Percentiles rank a stretch among this genome's conserved stretches.
Evolutionary conservation across 192 early-diverging fungal species (phyloP).

Genomic region (Blastocladiella britannica): DNA sequence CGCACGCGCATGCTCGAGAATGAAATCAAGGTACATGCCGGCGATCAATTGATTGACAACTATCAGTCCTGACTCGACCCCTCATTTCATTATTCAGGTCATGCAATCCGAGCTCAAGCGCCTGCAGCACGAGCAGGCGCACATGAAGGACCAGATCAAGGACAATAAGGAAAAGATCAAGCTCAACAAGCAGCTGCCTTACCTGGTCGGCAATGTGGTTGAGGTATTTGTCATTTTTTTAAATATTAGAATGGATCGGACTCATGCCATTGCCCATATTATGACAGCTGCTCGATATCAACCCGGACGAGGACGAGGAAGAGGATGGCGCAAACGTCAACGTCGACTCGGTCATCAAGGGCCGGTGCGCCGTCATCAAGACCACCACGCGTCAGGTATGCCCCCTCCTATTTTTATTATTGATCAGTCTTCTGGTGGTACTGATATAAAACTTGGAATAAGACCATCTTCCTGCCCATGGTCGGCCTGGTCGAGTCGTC

Average conservation of each 20-base stretch:
- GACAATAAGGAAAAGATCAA: constrained; percentile 98
- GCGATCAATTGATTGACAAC: neutral
- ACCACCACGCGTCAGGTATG: constrained; percentile 77
- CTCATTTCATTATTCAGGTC: constrained; percentile 26
- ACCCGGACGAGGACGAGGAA: constrained; percentile 72
- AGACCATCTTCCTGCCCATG: constrained; percentile 92
- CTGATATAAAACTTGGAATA: neutral
- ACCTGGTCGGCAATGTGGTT: constrained; percentile 87
- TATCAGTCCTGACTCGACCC: neutral
- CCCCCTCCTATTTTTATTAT: neutral
- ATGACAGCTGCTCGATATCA: constrained; percentile 63
- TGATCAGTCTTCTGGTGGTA: neutral
- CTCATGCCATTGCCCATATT: neutral
- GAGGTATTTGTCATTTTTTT: no score
- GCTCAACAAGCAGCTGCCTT: constrained; percentile 91
- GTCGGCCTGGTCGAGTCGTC: constrained; percentile 83
- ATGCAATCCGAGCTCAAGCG: constrained; percentile 80
- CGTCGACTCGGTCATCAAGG: constrained; percentile 75
- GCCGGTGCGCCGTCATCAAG: constrained; percentile 93
- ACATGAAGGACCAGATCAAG: constrained; percentile 80
- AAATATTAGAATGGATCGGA: constrained; percentile 5
- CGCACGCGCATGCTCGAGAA: constrained; percentile 82
- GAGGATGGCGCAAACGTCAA: constrained; percentile 91
- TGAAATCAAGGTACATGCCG: constrained; percentile 91
- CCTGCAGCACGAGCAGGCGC: constrained; percentile 68